Conservation (phyloP, 176 grass and related monocot species). For the Oryza brachyantha region DNA sequence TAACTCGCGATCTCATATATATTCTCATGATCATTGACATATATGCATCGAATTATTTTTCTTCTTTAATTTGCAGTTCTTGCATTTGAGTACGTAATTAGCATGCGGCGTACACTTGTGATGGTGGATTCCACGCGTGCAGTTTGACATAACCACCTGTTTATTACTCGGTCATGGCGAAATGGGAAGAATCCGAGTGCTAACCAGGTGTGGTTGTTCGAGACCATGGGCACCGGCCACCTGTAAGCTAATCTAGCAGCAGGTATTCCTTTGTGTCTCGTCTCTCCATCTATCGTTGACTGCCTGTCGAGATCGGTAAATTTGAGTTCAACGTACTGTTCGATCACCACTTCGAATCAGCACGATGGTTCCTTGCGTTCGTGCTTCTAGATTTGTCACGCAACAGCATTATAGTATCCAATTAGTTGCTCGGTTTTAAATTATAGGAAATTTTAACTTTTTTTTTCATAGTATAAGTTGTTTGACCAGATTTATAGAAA, state of each 20-base stretch:
- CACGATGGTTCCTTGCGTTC: not conserved
- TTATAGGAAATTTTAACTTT: too few species aligned
- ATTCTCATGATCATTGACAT: too few species aligned
- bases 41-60: not conserved
- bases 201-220: constrained; percentile 21
- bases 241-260: not conserved
- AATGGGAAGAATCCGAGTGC: constrained; percentile 9
- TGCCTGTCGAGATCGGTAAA: not conserved
- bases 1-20: too few species aligned
- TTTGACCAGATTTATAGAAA: too few species aligned
- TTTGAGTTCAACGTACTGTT: constrained; percentile 2
- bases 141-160: not conserved
- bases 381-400: not conserved
- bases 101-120: not conserved
- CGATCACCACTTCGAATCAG: not conserved
- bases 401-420: not conserved
- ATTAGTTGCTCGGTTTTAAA: too few species aligned
- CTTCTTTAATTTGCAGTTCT: too few species aligned
- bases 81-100: not conserved
- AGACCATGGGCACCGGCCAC: not conserved
- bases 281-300: not conserved
- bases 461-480: too few species aligned
- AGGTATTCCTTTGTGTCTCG: not conserved
- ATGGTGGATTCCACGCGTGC: constrained; percentile 36
- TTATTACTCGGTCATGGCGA: not conserved